Base-by-base conservation (phyloP, 2,329 filamentous ascomycete genomes). In the Hirsutella thompsonii region DNA sequence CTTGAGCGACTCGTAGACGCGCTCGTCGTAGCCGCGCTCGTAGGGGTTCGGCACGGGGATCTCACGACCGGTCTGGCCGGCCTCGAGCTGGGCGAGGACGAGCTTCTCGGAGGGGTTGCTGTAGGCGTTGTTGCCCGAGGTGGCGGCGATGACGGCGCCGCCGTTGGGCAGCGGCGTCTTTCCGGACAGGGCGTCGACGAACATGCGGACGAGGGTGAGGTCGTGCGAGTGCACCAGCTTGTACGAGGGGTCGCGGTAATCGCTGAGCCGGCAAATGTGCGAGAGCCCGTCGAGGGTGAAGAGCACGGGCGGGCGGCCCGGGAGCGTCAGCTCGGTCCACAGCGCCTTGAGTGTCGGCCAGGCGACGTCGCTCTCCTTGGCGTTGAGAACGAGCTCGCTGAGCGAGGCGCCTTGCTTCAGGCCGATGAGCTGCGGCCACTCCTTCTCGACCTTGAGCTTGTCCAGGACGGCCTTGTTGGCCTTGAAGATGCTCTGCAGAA, bases 171-270 rank as follows among this genome's bases (percentile, higher is more conserved):
- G 67, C 18, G 52, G 49, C 26, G 60, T 63, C 55, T 61, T 64
- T 43, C 82, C 81, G 21, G 74, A 73, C 21, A 96, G 70, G 42
- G 83, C 74, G 39, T 83, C 77, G 45, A 83, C 61, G 60, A 94
- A 94, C 49, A 83, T 74, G 42, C 78, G 72, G 40, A 94, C 69
- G 19, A 95, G 69, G 20, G 75, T 69, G 23, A 98, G 72, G 54
- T 96, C 83, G 62, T 94, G 86, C 21, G 88, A 74, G 66, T 98
- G 92, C 47, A 98, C 82, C 13, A 69, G 70, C 46, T 85, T 74
- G 52, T 76, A 83, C 20, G 82, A 68, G 2, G 81, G 68, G 47
- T 75, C 75, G 48, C 81, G 76, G 68, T 96, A 98, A 36, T 74
- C 76, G 47, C 81, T 86, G 30, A 78, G 56, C 49, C 72, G 73